Evolutionary conservation across 208 protist species (phyloP).

Genomic region (Crithidia bombi): DNA sequence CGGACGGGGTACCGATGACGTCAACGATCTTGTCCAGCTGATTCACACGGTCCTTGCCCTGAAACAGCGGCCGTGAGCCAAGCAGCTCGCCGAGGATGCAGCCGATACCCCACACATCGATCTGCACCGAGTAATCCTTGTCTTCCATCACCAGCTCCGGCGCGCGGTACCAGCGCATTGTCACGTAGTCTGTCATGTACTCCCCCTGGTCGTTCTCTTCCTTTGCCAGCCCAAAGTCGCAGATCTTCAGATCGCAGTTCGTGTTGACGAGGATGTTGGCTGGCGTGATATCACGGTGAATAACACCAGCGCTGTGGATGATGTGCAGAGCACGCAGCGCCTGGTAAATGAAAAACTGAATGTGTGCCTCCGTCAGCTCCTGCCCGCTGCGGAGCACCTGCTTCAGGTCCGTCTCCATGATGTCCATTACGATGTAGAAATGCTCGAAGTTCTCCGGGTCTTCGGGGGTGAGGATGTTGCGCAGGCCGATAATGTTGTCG

Average conservation of each 20-base stretch:
- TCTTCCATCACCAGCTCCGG: constrained; percentile 94
- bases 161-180: constrained; percentile 95
- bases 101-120: constrained; percentile 93
- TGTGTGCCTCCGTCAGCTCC: constrained; percentile 92
- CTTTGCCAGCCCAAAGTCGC: constrained; percentile 94
- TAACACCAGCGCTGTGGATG: constrained; percentile 94
- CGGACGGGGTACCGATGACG: constrained; percentile 90
- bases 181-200: constrained; percentile 95
- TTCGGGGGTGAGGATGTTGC: constrained; percentile 84
- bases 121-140: constrained; percentile 87
- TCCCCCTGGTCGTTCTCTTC: constrained; percentile 87
- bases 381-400: constrained; percentile 93
- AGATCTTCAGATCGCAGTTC: constrained; percentile 97
- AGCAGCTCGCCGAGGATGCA: constrained; percentile 92
- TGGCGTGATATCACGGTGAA: constrained; percentile 97
- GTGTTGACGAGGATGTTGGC: constrained; percentile 96
- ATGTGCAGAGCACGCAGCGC: constrained; percentile 93
- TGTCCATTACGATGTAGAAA: constrained; percentile 96
- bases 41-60: constrained; percentile 88
- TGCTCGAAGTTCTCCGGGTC: constrained; percentile 80
- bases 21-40: constrained; percentile 94
- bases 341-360: constrained; percentile 97
- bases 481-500: constrained; percentile 92
- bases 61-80: constrained; percentile 86
- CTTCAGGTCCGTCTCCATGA: constrained; percentile 97